Evolutionary conservation across 2,329 filamentous ascomycete genomes (phyloP).

Genomic region (Microcera coccophila): DNA sequence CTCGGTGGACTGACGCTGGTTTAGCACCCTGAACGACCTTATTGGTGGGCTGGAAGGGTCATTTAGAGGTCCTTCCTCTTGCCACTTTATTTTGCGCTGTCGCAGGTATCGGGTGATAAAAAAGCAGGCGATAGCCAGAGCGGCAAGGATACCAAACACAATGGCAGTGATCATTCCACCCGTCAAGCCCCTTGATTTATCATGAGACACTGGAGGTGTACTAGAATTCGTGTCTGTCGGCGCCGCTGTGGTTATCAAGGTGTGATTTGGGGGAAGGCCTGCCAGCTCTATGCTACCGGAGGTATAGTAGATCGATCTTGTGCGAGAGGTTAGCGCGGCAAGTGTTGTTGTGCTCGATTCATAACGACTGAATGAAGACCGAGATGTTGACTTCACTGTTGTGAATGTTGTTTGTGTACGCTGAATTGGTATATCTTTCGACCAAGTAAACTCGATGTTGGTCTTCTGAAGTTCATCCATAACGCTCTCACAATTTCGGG

Average conservation of each 20-base stretch:
- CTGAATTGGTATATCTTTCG: neutral
- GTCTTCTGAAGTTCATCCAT: neutral
- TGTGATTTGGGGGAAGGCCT: neutral
- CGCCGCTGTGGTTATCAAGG: neutral
- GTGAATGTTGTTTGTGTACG: neutral
- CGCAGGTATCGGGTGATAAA: constrained; percentile 13
- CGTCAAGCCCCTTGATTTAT: constrained; percentile 4
- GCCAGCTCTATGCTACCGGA: neutral
- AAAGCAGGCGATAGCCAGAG: neutral
- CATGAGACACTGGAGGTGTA: neutral
- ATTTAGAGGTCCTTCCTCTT: neutral
- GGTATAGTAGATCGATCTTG: neutral
- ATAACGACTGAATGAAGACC: neutral
- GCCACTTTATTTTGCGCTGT: constrained; percentile 4
- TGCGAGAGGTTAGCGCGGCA: neutral
- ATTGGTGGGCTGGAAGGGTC: too few relatives aligned
- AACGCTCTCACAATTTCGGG: neutral
- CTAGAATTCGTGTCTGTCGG: neutral
- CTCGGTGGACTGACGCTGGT: neutral
- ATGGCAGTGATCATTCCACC: constrained; percentile 18
- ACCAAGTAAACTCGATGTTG: neutral
- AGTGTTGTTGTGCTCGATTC: neutral
- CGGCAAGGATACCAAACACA: constrained; percentile 10
- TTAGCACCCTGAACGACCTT: neutral
- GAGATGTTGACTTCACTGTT: neutral